A percentile compares a stretch with the other conserved stretches of the same genome.
phyloP scores from a whole-genome alignment of 768 basidiomycete species.

The Mycena rosella region DNA sequence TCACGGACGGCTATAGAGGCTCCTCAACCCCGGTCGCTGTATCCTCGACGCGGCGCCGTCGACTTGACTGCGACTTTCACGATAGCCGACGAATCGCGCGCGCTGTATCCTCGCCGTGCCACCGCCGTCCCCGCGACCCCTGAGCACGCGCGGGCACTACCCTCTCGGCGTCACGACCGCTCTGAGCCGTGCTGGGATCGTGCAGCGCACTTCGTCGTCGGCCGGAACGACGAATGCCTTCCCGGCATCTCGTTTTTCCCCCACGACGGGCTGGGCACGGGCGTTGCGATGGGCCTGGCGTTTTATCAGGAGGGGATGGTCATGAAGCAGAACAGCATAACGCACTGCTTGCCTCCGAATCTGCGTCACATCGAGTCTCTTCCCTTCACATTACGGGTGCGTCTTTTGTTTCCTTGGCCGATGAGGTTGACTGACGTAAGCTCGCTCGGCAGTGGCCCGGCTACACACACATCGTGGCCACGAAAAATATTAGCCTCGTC shows the following conservation, averaged over 20 bases:
- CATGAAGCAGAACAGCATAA: constrained; percentile 25
- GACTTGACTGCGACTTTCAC: neutral
- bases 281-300: constrained; percentile 28
- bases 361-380: constrained; percentile 1
- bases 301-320: constrained; percentile 31
- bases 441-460: constrained; percentile 26
- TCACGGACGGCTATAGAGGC: neutral
- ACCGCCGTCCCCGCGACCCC: neutral
- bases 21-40: neutral
- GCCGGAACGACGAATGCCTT: neutral
- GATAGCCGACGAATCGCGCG: neutral
- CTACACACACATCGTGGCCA: constrained; percentile 23
- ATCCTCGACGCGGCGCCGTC: neutral
- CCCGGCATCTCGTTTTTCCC: constrained; percentile 27
- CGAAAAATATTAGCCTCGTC: constrained; percentile 6
- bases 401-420: neutral
- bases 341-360: neutral
- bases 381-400: constrained; percentile 17
- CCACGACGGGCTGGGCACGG: constrained; percentile 14
- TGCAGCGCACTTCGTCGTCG: constrained; percentile 2
- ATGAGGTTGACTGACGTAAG: neutral
- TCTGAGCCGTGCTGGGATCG: neutral
- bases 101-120: neutral
- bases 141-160: neutral
- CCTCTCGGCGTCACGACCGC: neutral